Conservation (phyloP, 257 asterid genomes). For the Fraxinus pennsylvanica region DNA sequence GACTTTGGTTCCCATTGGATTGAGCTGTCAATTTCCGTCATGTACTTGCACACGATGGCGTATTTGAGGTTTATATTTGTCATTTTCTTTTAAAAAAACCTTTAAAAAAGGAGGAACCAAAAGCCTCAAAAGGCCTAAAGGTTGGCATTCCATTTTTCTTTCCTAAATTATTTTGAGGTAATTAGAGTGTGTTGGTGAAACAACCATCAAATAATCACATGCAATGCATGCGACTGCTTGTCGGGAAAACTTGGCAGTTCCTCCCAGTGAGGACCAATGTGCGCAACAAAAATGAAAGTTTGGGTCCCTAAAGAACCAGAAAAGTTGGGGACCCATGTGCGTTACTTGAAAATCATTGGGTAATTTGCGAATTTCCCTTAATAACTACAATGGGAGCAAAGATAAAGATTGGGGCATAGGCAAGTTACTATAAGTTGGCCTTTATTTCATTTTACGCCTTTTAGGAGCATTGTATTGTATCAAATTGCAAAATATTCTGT, state of each 20-base stretch:
- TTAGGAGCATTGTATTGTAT: background rate
- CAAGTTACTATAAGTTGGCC: background rate
- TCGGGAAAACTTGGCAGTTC: background rate
- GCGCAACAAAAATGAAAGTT: background rate
- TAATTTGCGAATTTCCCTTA: background rate
- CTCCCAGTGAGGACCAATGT: too few species aligned
- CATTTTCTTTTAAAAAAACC: background rate
- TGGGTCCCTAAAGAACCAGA: background rate
- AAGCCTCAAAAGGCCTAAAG: background rate
- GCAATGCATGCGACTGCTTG: background rate
- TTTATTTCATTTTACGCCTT: background rate
- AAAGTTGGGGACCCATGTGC: background rate
- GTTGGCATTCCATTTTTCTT: background rate
- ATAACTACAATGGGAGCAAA: background rate
- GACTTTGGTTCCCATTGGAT: background rate
- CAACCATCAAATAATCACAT: background rate
- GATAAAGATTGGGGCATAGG: background rate
- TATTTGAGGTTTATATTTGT: background rate
- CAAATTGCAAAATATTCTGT: background rate
- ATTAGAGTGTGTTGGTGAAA: background rate
- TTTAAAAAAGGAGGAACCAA: background rate
- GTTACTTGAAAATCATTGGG: background rate
- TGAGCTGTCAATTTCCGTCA: background rate
- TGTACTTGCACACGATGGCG: background rate
- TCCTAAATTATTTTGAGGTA: background rate